A percentile compares a stretch with the other conserved stretches of the same genome.
Evolutionary conservation across 257 asterid species (phyloP).

Genomic region (Cynanchum wilfordii): DNA sequence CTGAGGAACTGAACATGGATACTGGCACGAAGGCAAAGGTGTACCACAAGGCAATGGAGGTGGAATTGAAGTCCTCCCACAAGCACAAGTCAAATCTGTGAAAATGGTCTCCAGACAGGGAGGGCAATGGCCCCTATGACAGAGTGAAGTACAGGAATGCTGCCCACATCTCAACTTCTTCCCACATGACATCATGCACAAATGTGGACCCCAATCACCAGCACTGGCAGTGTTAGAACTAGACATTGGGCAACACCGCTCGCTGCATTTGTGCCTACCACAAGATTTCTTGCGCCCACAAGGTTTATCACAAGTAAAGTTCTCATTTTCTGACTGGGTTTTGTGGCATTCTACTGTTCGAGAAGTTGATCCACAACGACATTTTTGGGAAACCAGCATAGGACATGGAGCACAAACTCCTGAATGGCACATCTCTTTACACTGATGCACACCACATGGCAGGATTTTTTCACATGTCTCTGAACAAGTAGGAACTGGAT

Average conservation of each 20-base stretch:
- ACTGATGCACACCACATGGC: conserved; percentile 66
- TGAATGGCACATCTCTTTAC: conserved; percentile 66
- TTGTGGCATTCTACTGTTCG: conserved; percentile 76
- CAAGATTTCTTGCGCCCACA: conserved; percentile 91
- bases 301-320: conserved; percentile 69
- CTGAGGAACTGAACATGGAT: conserved; percentile 84
- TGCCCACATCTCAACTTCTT: conserved; percentile 96
- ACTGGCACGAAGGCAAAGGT: conserved; percentile 80
- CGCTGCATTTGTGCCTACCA: conserved; percentile 96
- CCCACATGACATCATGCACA: conserved; percentile 92
- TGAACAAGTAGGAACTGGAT: conserved; percentile 79
- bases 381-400: conserved; percentile 66
- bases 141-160: conserved; percentile 77
- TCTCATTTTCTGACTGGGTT: conserved; percentile 44
- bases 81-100: conserved; percentile 84
- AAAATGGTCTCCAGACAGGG: conserved; percentile 89
- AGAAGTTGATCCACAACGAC: conserved; percentile 88
- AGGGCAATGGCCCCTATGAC: conserved; percentile 99
- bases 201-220: conserved; percentile 68
- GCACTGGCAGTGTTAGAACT: conserved; percentile 35
- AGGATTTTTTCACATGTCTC: conserved; percentile 64
- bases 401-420: conserved; percentile 77
- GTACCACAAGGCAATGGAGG: conserved; percentile 98
- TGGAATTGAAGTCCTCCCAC: conserved; percentile 89
- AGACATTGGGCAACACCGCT: conserved; percentile 85